Base-by-base conservation (phyloP, 2,329 filamentous ascomycete species). In the Decorospora gaudefroyi region DNA sequence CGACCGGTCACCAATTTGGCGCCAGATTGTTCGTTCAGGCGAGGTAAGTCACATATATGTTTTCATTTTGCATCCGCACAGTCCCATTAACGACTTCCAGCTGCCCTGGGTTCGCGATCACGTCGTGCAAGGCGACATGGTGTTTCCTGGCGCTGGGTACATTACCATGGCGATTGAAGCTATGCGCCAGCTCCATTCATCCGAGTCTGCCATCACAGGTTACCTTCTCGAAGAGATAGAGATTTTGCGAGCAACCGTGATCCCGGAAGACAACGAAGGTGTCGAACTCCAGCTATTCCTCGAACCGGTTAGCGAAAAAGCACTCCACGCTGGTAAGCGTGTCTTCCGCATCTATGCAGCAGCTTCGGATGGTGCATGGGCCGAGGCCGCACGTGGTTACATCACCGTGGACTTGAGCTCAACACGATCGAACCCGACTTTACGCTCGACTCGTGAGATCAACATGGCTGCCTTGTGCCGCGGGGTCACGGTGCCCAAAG, bases 51-150 rank as follows among this genome's bases (percentile, higher is more conserved):
- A n/a, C n/a, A n/a, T n/a, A n/a, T n/a, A n/a, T n/a, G n/a, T n/a
- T n/a, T n/a, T n/a, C n/a, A n/a, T n/a, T n/a, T n/a, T n/a, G n/a
- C n/a, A n/a, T n/a, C n/a, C n/a, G n/a, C n/a, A n/a, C n/a, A n/a
- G n/a, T n/a, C n/a, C n/a, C n/a, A n/a, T n/a, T n/a, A n/a, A n/a
- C n/a, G n/a, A n/a, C n/a, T n/a, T n/a, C n/a, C n/a, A n/a, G n/a
- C n/a, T 36, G 33, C 33, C 33, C 8, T 36, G 33, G 33, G 17
- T 36, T 15, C n/a, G 7, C 4, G 33, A 26, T n/a, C 33, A 36
- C 13, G 27, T 26, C 21, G 11, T 36, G 16, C 12, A 36, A 6
- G 33, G 33, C 3, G n/a, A 10, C 7, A 26, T n/a, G 2, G 13
- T 36, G 8, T 36, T 26, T 26, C 33, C 33, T 27, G 33, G 22